phyloP scores from a whole-genome alignment of 495 filamentous ascomycete species.

The Achaetomiella virescens region DNA sequence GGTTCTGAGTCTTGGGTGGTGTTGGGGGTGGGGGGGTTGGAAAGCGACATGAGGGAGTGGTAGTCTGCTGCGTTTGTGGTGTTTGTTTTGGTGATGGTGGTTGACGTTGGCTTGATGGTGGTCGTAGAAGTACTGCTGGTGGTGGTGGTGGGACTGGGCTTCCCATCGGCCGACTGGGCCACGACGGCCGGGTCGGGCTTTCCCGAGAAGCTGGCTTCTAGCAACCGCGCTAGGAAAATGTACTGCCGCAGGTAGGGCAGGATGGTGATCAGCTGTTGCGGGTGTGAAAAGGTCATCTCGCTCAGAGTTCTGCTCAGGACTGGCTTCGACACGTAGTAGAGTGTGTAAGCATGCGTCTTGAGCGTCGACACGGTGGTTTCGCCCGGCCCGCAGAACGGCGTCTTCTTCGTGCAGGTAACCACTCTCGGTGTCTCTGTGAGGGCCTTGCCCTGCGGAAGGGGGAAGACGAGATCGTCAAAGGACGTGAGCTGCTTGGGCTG shows the following conservation, averaged over 20 bases:
- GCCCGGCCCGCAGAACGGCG: constrained; percentile 28
- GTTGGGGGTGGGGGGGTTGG: not conserved
- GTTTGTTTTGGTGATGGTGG: constrained; percentile 1
- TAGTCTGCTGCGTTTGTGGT: constrained; percentile 29
- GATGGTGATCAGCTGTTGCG: constrained; percentile 71
- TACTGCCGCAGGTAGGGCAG: constrained; percentile 74
- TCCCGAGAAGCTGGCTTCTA: constrained; percentile 53
- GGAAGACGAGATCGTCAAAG: constrained; percentile 63
- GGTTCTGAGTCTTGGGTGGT: not conserved
- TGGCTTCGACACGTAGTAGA: constrained; percentile 64
- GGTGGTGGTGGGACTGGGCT: not conserved
- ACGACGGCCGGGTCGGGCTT: not conserved
- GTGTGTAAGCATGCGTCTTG: constrained; percentile 58
- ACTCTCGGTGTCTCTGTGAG: constrained; percentile 38
- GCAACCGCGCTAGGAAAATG: constrained; percentile 57
- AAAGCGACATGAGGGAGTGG: constrained; percentile 30
- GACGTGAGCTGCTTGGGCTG: constrained; percentile 50
- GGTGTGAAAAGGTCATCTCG: constrained; percentile 78
- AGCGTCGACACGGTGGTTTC: constrained; percentile 31
- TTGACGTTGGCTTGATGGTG: constrained; percentile 16
- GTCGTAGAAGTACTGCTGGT: not conserved
- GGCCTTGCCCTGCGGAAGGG: constrained; percentile 30
- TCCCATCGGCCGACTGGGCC: not conserved
- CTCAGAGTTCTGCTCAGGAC: constrained; percentile 62
- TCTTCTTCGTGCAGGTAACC: constrained; percentile 31